Conservation (phyloP, 78 protist genomes). For the Dictyostelium intermedium region DNA sequence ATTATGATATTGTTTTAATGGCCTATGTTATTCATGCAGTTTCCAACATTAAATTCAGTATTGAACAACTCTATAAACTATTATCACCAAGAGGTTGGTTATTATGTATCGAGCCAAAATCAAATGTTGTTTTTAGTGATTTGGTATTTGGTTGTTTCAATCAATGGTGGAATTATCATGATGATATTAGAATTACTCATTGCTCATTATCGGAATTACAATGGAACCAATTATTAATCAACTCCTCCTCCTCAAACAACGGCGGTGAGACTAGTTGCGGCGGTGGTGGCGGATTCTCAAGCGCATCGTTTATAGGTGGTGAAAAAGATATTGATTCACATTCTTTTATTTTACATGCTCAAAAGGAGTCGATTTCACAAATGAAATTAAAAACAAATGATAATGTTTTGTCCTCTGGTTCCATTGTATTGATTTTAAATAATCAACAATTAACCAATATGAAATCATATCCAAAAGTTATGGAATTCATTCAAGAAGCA, state of each 20-base stretch:
- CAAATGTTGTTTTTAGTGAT: constrained; percentile 8
- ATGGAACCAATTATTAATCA: constrained; percentile 11
- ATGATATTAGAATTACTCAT: constrained; percentile 1
- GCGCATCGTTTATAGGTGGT: neutral
- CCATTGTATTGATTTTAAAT: neutral
- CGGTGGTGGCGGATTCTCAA: neutral
- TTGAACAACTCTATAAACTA: neutral
- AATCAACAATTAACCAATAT: neutral
- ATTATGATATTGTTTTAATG: constrained; percentile 52
- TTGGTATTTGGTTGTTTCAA: constrained; percentile 62
- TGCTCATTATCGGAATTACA: neutral
- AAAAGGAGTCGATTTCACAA: constrained; percentile 16
- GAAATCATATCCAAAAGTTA: neutral
- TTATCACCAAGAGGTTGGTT: constrained; percentile 48
- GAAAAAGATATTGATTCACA: neutral
- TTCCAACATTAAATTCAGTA: neutral
- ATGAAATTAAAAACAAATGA: neutral
- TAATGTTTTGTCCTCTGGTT: neutral
- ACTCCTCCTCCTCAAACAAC: neutral
- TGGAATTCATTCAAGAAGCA: neutral
- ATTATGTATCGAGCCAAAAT: constrained; percentile 11
- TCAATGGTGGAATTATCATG: constrained; percentile 56
- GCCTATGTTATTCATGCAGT: constrained; percentile 52
- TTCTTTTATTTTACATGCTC: constrained; percentile 26
- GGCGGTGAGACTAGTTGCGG: neutral